Base-by-base conservation (phyloP, 345 rosid genomes). In the Garcia nutans region DNA sequence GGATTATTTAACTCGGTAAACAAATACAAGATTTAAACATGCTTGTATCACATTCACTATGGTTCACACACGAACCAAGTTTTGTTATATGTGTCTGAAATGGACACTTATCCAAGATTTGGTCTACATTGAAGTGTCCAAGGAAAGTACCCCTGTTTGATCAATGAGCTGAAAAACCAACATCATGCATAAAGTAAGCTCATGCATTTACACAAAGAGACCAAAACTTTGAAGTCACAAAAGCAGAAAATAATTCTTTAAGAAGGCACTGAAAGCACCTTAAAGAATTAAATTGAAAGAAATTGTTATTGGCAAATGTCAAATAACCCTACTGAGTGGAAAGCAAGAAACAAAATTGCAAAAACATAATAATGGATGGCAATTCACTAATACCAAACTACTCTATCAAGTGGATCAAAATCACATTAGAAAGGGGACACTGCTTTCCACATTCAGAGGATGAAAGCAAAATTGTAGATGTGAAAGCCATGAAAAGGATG, bases 131-230 rank as follows among this genome's bases (percentile, higher is more conserved):
- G 31, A 28, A 28, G 31, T 28, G 31, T 28, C 31, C 31, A 28
- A 28, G 31, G 31, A 28, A 28, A 28, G 31, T 28, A 28, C 31
- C 31, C 31, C 31, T 28, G 31, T 28, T 28, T 28, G 31, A 28
- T 93, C 97, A 47, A 93, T 93, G 79, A 93, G 91, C 94, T 93
- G 94, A 86, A 78, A 82, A 41, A 68, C 65, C 23, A 31, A 15
- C 59, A 49, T 4, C 67, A 73, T 52, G 45, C 10, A 28, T 24
- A 33, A 28, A n/a, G 2, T n/a, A 17, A 41, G 24, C 13, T 75
- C 41, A 50, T 15, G 19, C 4, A 54, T 23, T 20, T 24, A 24
- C 17, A 41, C 44, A 28, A 28, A 23, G 42, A 65, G 13, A 56
- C 65, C 47, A 45, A 49, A 62, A 20, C 1, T 47, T 10, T 41